These are phyloP conservation scores for Colletotrichum abscissum DNA, from an alignment of 2,329 filamentous ascomycete species.

Conservation along the genomic window DNA sequence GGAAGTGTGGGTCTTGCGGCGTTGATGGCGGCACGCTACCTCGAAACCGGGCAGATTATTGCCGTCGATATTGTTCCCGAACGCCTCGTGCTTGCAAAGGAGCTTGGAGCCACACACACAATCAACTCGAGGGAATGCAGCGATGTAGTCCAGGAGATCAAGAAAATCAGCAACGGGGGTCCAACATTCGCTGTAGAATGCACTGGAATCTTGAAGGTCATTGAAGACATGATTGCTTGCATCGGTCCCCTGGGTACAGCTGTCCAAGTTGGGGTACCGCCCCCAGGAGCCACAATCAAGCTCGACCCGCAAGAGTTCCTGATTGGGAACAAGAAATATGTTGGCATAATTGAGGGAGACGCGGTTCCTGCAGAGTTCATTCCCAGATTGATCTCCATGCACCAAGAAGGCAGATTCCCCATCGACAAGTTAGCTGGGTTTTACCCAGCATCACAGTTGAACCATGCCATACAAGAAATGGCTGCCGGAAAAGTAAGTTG, in stretches of 20 bases:
- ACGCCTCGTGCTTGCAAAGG: slow-evolving; percentile 91
- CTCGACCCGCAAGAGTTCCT: slow-evolving; percentile 26
- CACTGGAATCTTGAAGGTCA: slow-evolving; percentile 95
- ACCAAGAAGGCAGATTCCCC: slow-evolving; percentile 24
- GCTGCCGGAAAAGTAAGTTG: slow-evolving; percentile 5
- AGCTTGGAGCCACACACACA: slow-evolving; percentile 96
- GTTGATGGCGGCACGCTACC: slow-evolving; percentile 93
- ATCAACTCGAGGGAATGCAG: slow-evolving; percentile 88
- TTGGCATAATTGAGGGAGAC: slow-evolving; percentile 24
- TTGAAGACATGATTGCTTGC: slow-evolving; percentile 48
- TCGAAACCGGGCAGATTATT: slow-evolving; percentile 83
- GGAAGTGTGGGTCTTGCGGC: slow-evolving; percentile 90
- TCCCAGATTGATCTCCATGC: slow-evolving; percentile 19
- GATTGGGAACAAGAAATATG: slow-evolving; percentile 13
- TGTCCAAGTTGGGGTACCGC: slow-evolving; percentile 23
- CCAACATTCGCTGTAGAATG: slow-evolving; percentile 99
- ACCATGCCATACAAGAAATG: slow-evolving; percentile 29
- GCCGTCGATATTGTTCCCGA: slow-evolving; percentile 80
- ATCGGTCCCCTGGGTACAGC: slow-evolving; percentile 13
- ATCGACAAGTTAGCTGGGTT: slow-evolving; percentile 10
- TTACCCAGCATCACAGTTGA: slow-evolving; percentile 12
- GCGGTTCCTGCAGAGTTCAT: slow-evolving; percentile 18
- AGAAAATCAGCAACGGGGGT: slow-evolving; percentile 97
- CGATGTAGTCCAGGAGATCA: slow-evolving; percentile 87
- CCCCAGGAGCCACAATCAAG: slow-evolving; percentile 16